These are phyloP conservation scores for Acacia concinna DNA, from an alignment of 331 rosid genomes.

Conservation along the genomic window DNA sequence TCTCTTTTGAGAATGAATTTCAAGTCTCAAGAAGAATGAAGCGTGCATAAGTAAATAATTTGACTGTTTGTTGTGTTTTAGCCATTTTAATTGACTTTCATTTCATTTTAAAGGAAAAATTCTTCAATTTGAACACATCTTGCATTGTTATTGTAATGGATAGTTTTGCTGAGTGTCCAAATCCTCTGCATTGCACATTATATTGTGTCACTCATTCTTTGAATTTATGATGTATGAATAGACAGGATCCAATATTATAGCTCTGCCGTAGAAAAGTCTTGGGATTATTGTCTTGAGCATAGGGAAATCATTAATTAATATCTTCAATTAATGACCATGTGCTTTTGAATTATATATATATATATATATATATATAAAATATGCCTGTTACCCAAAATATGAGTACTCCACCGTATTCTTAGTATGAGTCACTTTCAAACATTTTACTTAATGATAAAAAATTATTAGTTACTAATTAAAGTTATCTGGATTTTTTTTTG, in stretches of 20 bases:
- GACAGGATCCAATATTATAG: not conserved
- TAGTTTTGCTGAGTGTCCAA: not conserved
- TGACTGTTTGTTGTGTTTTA: not conserved
- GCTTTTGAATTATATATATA: not conserved
- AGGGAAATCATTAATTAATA: not conserved
- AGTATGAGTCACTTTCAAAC: not conserved
- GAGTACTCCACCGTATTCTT: not conserved
- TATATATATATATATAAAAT: too few species aligned
- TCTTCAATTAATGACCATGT: not conserved
- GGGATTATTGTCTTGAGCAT: not conserved
- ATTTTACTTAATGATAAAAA: not conserved
- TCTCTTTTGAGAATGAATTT: not conserved
- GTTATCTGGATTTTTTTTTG: not conserved
- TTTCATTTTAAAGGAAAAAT: not conserved
- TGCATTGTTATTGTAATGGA: not conserved
- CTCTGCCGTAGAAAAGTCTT: not conserved
- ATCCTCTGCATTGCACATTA: not conserved
- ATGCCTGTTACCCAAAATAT: not conserved
- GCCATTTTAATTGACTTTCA: not conserved
- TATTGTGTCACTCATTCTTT: not conserved
- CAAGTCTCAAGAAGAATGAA: not conserved
- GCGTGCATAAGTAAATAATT: not conserved
- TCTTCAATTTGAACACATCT: not conserved
- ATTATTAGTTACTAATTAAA: not conserved
- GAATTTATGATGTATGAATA: not conserved